Base-by-base conservation (phyloP, 805 yeast genomes). In the Starmerella stellata region DNA sequence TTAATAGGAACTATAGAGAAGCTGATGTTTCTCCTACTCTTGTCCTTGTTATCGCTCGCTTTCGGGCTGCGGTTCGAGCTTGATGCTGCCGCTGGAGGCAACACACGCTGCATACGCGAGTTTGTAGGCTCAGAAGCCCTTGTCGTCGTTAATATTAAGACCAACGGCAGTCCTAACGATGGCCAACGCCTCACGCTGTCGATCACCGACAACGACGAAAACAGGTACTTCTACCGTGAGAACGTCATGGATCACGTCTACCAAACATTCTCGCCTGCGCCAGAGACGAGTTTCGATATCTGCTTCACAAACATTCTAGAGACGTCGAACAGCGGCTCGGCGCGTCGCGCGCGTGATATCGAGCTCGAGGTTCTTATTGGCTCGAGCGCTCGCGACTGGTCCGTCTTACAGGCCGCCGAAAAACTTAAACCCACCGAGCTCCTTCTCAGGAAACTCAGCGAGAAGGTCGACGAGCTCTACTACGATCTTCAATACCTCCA, bases 301-400 rank as follows among this genome's bases (percentile, higher is more conserved):
- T 90, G 98, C 60, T 78, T 90, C 61, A 78, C 75, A 43, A 87
- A 90, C 59, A 57, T 64, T 36, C 56, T 60, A 34, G 57, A 61
- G 51, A 42, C 36, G 39, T 38, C 42, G 30, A 33, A 35, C 20
- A 51, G 55, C 38, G 36, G 43, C 39, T 68, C 68, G 21, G 62
- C 65, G 34, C 56, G 64, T 23, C 52, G 69, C 48, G 57, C 62
- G 43, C 75, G 96, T 59, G 76, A 76, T 38, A 64, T 90, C 50
- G 95, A 83, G 54, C 65, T 90, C 52, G 95, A 85, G 47, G 76
- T 90, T 43, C 96, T 90, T 59, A 75, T 83, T 45, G 98, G 98
- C 33, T 80, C 95, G 37, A 80, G 83, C 52, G 98, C 96, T 31
- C 77, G 96, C 60, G 96, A 90, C 63, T 90, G 96, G 95, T 82